Evolutionary conservation across 208 protist species (phyloP).

Genomic region (Leishmania turanica): DNA sequence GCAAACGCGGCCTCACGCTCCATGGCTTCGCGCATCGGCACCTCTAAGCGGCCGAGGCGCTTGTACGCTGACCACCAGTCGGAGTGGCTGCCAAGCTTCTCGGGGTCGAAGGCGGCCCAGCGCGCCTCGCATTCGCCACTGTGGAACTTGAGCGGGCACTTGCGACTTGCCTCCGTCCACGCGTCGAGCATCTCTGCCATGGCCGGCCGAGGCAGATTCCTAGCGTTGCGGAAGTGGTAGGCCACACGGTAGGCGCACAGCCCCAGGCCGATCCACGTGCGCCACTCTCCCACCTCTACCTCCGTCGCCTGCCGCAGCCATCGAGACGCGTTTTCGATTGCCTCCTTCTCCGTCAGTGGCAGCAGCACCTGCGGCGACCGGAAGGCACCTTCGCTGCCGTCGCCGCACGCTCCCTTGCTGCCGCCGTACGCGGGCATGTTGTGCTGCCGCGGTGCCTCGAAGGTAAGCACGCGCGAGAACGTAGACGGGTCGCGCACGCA

Average conservation of each 20-base stretch:
- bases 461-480: constrained; percentile 68
- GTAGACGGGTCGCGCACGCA: constrained; percentile 68
- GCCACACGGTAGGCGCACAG: constrained; percentile 75
- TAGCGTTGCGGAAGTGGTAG: constrained; percentile 76
- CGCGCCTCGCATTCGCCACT: constrained; percentile 65
- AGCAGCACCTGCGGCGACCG: constrained; percentile 43
- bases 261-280: constrained; percentile 78
- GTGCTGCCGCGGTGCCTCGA: constrained; percentile 48
- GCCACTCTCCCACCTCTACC: constrained; percentile 81
- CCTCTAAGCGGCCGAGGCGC: constrained; percentile 62
- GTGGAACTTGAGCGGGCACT: constrained; percentile 73
- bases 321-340: constrained; percentile 57
- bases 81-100: constrained; percentile 30
- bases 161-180: constrained; percentile 77
- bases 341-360: constrained; percentile 74
- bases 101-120: constrained; percentile 72
- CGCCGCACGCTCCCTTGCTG: background rate
- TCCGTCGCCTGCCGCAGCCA: constrained; percentile 76
- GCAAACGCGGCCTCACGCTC: constrained; percentile 15
- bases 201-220: constrained; percentile 50
- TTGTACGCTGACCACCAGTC: constrained; percentile 80
- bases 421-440: constrained; percentile 7
- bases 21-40: constrained; percentile 37
- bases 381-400: background rate
- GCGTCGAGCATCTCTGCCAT: constrained; percentile 85